Evolutionary conservation across 2,329 filamentous ascomycete species (phyloP), one percentile per base, ranked within the genome.

Genomic region (Stachybotrys echinatus): DNA sequence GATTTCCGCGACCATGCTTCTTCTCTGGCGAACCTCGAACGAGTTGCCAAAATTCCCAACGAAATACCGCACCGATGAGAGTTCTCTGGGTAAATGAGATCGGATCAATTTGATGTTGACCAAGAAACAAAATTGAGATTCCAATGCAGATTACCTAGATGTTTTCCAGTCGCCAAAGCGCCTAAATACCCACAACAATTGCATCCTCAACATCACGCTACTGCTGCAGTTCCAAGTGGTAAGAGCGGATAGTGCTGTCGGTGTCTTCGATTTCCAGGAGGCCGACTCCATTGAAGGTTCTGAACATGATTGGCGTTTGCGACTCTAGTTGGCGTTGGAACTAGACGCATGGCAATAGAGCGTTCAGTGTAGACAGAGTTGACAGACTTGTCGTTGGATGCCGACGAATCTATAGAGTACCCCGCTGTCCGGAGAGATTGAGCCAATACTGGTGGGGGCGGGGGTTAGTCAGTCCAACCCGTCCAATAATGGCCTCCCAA

Each of bases 251-350:
- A 58, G 95, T 90, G 43, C 81, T 85, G 71, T 95, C 89, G 19
- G 88, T 87, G 66, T 95, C 90, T 68, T 95, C 91, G 57, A 95
- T 84, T 51, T 88, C 88, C 59, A 95, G 85, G 52, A 87, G 87
- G 57, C 89, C n/a, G n/a, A 77, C 45, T 47, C 22, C 45, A 27
- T 47, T 47, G 45, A 22, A 47, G 45, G 45, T 47, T 31, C 45
- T 27, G 45, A 22, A 47, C 45, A 47, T 47, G n/a, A n/a, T 42
- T 8, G 39, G n/a, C 10, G 10, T 10, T 18, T 42, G 10, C 17
- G 39, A 42, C 20, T 42, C 10, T 19, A 19, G 20, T 42, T 42
- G 39, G 20, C n/a, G n/a, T 42, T 42, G 7, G n/a, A 42, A 42
- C 39, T 42, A 42, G 8, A 18, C 8, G 8, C 20, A 18, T 42